Conservation (phyloP, 768 basidiomycete species). For the Hericium rajendrae region DNA sequence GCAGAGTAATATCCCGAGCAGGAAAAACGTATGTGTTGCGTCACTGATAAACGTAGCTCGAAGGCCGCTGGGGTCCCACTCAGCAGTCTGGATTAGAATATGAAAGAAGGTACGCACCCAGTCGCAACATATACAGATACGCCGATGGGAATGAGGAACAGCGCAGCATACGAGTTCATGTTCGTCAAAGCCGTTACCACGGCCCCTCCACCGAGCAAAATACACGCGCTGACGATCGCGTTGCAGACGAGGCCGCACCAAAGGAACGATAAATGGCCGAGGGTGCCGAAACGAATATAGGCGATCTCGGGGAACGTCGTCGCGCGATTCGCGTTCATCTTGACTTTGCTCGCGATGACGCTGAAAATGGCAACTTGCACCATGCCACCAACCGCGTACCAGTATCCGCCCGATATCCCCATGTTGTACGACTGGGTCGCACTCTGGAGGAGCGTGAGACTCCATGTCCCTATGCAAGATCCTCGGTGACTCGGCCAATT, state of each 20-base stretch:
- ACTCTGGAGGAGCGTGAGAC: constrained; percentile 21
- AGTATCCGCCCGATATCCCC: constrained; percentile 19
- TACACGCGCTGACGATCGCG: constrained; percentile 25
- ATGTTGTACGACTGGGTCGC: constrained; percentile 20
- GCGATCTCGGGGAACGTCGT: constrained; percentile 30
- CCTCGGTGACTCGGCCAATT: not conserved
- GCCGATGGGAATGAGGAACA: constrained; percentile 31
- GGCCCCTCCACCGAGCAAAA: constrained; percentile 30
- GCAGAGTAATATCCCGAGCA: constrained; percentile 26
- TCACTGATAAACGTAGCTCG: constrained; percentile 25
- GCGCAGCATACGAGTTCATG: constrained; percentile 29
- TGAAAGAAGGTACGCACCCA: not conserved
- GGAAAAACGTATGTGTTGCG: constrained; percentile 26
- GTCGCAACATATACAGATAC: constrained; percentile 27
- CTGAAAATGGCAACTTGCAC: constrained; percentile 20
- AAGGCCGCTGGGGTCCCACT: constrained; percentile 21
- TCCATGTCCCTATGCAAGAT: constrained; percentile 23
- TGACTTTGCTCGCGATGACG: constrained; percentile 20
- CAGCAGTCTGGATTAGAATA: not conserved
- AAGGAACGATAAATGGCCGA: constrained; percentile 21
- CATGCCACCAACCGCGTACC: constrained; percentile 22
- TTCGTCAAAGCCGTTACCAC: constrained; percentile 31
- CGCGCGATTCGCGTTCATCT: constrained; percentile 26
- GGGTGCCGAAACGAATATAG: constrained; percentile 21
- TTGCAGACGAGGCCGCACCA: constrained; percentile 17